Evolutionary conservation across 441 rosid genomes (phyloP).

Genomic region (Daphne laureola): DNA sequence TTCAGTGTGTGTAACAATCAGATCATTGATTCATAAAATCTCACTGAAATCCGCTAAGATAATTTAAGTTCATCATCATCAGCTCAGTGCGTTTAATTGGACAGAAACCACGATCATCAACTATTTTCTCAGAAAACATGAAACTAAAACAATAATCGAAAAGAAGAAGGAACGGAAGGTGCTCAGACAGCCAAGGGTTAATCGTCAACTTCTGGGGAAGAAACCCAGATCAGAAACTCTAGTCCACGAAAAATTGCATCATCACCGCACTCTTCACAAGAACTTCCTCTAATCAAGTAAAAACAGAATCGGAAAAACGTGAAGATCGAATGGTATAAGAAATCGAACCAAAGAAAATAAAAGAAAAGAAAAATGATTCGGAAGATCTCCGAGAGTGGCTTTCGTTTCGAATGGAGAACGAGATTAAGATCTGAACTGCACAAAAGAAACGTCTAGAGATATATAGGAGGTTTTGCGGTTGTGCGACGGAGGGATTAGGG

Average conservation of each 20-base stretch:
- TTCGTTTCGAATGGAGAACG: no score
- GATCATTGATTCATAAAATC: slow-evolving; percentile 57
- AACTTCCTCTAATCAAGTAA: not conserved
- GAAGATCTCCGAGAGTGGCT: not conserved
- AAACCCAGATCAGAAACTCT: slow-evolving; percentile 94
- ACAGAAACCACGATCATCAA: not conserved
- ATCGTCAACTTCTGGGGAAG: slow-evolving; percentile 61
- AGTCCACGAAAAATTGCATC: slow-evolving; percentile 80
- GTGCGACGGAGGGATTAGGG: no score
- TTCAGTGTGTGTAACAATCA: slow-evolving; percentile 97
- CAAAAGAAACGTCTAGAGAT: not conserved
- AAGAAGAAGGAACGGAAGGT: slow-evolving; percentile 7
- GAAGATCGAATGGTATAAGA: not conserved
- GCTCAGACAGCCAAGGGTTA: slow-evolving; percentile 99
- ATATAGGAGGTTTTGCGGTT: no score
- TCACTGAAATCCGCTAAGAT: slow-evolving; percentile 99
- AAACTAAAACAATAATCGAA: no score
- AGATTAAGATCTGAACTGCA: not conserved
- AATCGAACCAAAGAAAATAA: fast-evolving
- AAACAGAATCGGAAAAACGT: not conserved
- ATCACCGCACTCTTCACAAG: slow-evolving; percentile 38
- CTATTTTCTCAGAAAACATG: no score
- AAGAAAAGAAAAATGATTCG: no score
- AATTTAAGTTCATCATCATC: slow-evolving; percentile 53
- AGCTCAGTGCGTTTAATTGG: slow-evolving; percentile 24